These are phyloP conservation scores for Penicillium herquei DNA, from an alignment of 495 filamentous ascomycete genomes.

Conservation along the genomic window DNA sequence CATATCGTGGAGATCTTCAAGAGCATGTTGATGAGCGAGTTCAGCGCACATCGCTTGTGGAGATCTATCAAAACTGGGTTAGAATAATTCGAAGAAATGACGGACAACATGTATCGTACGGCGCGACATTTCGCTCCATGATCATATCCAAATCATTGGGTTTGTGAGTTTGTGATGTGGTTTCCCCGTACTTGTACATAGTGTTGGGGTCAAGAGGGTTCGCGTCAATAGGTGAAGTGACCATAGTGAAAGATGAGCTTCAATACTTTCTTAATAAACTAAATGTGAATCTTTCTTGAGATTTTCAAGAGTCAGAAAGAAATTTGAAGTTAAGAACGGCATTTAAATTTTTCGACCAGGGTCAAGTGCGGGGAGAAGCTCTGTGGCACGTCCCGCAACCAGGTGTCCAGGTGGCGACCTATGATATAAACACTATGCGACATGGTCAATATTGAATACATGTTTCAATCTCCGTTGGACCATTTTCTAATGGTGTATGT, in stretches of 20 bases:
- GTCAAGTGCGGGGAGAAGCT: conserved; percentile 18
- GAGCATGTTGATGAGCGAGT: conserved; percentile 27
- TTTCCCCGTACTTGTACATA: conserved; percentile 6
- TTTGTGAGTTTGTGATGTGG: background rate
- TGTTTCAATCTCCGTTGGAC: too few species aligned
- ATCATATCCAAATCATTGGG: conserved; percentile 15
- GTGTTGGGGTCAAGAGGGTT: conserved; percentile 22
- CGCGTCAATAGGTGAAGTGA: conserved; percentile 13
- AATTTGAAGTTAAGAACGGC: background rate
- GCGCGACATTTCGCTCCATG: conserved; percentile 20
- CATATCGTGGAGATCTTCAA: conserved; percentile 23
- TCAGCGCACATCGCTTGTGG: conserved; percentile 21
- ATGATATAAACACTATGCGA: conserved; percentile 24
- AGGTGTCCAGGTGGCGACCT: conserved; percentile 23
- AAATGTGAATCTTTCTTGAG: background rate
- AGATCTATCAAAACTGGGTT: conserved; percentile 12
- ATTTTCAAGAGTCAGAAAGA: background rate
- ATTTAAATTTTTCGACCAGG: background rate
- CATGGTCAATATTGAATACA: too few species aligned
- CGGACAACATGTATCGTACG: conserved; percentile 11
- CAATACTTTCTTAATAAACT: background rate
- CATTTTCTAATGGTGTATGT: too few species aligned
- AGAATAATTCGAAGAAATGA: background rate
- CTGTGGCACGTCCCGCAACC: conserved; percentile 2
- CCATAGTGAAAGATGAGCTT: conserved; percentile 14